Conservation (phyloP, 2,329 filamentous ascomycete genomes). For the Penicillium sp. region DNA sequence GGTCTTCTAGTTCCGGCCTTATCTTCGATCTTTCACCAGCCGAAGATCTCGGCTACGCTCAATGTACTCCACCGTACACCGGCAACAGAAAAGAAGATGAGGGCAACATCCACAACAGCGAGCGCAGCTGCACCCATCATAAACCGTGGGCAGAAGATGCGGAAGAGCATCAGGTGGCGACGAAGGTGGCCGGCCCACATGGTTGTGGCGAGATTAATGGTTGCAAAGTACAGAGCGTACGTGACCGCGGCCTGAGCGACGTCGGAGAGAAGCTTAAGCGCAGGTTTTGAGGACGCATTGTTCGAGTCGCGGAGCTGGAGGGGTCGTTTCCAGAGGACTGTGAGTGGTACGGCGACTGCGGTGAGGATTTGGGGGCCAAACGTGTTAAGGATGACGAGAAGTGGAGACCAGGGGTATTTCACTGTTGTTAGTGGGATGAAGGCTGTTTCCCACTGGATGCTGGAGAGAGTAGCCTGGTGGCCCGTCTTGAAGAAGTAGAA, state of each 20-base stretch:
- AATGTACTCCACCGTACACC: constrained; percentile 77
- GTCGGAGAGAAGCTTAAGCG: constrained; percentile 63
- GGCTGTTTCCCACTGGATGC: constrained; percentile 94
- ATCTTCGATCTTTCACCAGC: constrained; percentile 59
- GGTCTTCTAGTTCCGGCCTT: not conserved
- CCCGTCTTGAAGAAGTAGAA: constrained; percentile 98
- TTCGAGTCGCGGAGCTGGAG: constrained; percentile 67
- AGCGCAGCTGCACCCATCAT: constrained; percentile 78
- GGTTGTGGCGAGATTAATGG: constrained; percentile 82
- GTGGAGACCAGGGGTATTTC: constrained; percentile 85
- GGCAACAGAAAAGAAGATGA: constrained; percentile 71
- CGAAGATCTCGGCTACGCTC: constrained; percentile 87
- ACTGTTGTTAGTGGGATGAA: constrained; percentile 87
- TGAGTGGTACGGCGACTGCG: constrained; percentile 76
- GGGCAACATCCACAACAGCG: constrained; percentile 76
- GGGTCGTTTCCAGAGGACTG: constrained; percentile 87
- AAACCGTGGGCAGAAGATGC: constrained; percentile 90
- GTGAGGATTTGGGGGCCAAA: constrained; percentile 89
- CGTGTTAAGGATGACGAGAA: constrained; percentile 82
- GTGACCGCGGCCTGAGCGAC: constrained; percentile 73
- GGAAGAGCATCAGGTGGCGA: constrained; percentile 93
- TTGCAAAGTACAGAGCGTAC: constrained; percentile 81
- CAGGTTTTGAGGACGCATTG: constrained; percentile 30
- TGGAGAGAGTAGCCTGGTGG: constrained; percentile 84
- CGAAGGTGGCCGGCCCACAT: constrained; percentile 87